phyloP scores from a whole-genome alignment of 208 protist species.

The Leishmania guyanensis region DNA sequence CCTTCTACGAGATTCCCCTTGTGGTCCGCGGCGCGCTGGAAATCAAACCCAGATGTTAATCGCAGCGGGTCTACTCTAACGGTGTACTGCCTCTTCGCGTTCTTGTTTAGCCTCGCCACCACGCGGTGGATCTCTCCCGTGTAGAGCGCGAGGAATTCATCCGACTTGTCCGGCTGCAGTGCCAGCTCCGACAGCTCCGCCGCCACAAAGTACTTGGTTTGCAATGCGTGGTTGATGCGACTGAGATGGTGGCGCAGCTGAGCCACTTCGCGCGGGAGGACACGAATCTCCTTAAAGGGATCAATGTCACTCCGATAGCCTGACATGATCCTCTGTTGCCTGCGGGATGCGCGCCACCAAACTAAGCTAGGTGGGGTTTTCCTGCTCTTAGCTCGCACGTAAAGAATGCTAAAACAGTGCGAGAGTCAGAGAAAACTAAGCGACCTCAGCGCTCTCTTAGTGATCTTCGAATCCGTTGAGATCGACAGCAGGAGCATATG shows the following conservation, averaged over 20 bases:
- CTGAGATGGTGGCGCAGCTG: conserved; percentile 65
- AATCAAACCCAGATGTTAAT: conserved; percentile 51
- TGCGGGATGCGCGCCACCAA: neutral
- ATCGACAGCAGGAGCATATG: neutral
- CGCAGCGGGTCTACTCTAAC: conserved; percentile 68
- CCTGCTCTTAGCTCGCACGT: neutral
- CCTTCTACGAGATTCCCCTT: neutral
- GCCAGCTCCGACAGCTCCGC: conserved; percentile 65
- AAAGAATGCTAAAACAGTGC: neutral
- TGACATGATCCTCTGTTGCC: conserved; percentile 13
- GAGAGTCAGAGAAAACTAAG: neutral
- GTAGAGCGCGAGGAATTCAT: conserved; percentile 75
- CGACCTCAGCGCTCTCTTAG: neutral
- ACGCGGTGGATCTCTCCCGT: conserved; percentile 62
- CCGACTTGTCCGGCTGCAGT: conserved; percentile 58
- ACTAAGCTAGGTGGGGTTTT: neutral
- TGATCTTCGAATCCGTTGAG: neutral
- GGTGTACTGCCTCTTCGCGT: conserved; percentile 53
- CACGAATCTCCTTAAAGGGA: conserved; percentile 75
- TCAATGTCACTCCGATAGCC: conserved; percentile 38
- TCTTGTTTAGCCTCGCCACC: conserved; percentile 58
- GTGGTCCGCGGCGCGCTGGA: conserved; percentile 13
- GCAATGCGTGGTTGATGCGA: conserved; percentile 74
- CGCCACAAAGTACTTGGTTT: conserved; percentile 67
- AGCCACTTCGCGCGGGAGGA: conserved; percentile 55